Base-by-base conservation (phyloP, 1,139 yeast species). In the Suhomyces panamericanus region DNA sequence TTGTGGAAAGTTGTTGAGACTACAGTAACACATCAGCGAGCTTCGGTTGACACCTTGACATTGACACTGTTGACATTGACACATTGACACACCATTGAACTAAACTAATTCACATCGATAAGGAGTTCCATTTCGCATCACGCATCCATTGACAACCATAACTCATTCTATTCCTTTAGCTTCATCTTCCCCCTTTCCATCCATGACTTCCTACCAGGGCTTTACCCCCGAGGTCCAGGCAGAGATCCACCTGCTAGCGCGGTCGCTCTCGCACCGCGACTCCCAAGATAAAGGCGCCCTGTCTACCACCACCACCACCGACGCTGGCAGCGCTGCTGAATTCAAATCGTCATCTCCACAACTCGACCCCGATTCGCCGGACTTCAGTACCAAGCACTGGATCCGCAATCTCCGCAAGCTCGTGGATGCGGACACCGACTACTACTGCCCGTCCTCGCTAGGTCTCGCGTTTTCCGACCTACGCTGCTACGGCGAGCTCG, bases 401-500 rank as follows among this genome's bases (percentile, higher is more conserved):
- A 82, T 87, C 48, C 79, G 80, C 60, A 85, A 85, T 59, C 67
- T 86, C 73, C 76, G 80, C 51, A 76, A 77, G 46, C 62, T 85
- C 47, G 65, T 68, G 62, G 73, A 73, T 48, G 66, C 73, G 13
- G 87, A 85, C 52, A 81, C 83, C 0, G 89, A 82, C 4, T 75
- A 81, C 56, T 86, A 80, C 63, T 81, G 81, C 54, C 81, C 81
- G n/a, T 73, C 81, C 30, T 72, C 78, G 14, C 66, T 87, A 46
- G 95, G 96, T 9, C 70, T 89, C 32, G 77, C 85, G 4, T 89
- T 83, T 72, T 76, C 78, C 48, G 67, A 86, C 55, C 66, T 89
- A 52, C 67, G 86, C 44, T 95, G 91, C 1, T 78, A 73, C 50
- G 96, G 96, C 47, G 76, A 77, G 47, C 90, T 93, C 8, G 72